Percentiles rank a stretch among this genome's conserved stretches.
Evolutionary conservation across 2,329 filamentous ascomycete genomes (phyloP).

Genomic region (Leptoxyphium fumago): DNA sequence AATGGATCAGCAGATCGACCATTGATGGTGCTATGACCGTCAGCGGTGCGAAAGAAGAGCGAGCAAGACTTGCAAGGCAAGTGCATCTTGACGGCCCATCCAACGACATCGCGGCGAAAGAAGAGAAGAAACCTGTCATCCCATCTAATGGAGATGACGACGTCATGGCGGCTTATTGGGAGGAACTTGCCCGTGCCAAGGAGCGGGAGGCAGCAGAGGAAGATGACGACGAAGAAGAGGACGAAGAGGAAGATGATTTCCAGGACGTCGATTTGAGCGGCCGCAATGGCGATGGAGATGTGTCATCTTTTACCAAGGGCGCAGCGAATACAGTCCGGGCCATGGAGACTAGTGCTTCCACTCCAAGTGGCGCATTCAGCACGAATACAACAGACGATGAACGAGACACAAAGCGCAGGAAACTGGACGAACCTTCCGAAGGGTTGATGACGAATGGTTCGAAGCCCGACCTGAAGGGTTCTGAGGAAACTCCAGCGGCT

Average conservation of each 20-base stretch:
- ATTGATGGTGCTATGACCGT: constrained; percentile 32
- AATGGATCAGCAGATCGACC: constrained; percentile 22
- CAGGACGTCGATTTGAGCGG: constrained; percentile 41
- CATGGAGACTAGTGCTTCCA: constrained; percentile 21
- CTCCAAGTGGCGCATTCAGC: constrained; percentile 14
- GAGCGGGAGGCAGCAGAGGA: constrained; percentile 25
- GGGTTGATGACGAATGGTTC: constrained; percentile 12
- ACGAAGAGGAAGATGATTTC: constrained; percentile 36
- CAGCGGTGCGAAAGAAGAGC: constrained; percentile 20
- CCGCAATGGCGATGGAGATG: constrained; percentile 18
- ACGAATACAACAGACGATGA: constrained; percentile 26
- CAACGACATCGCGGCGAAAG: constrained; percentile 35
- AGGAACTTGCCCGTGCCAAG: constrained; percentile 48
- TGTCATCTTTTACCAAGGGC: constrained; percentile 17
- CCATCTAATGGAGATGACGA: constrained; percentile 31
- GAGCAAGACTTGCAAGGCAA: constrained; percentile 25
- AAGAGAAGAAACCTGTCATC: constrained; percentile 19
- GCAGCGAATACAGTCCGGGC: constrained; percentile 6
- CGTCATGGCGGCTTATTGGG: constrained; percentile 53
- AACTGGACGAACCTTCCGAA: constrained; percentile 35
- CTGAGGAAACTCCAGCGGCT: constrained; percentile 22
- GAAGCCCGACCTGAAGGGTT: constrained; percentile 6
- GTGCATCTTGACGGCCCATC: constrained; percentile 23
- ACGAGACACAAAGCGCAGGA: constrained; percentile 44
- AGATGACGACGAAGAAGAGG: constrained; percentile 36